A percentile compares a stretch with the other conserved stretches of the same genome.
These are phyloP conservation scores for Melaleuca alternifolia DNA, from an alignment of 345 rosid species.

Conservation along the genomic window DNA sequence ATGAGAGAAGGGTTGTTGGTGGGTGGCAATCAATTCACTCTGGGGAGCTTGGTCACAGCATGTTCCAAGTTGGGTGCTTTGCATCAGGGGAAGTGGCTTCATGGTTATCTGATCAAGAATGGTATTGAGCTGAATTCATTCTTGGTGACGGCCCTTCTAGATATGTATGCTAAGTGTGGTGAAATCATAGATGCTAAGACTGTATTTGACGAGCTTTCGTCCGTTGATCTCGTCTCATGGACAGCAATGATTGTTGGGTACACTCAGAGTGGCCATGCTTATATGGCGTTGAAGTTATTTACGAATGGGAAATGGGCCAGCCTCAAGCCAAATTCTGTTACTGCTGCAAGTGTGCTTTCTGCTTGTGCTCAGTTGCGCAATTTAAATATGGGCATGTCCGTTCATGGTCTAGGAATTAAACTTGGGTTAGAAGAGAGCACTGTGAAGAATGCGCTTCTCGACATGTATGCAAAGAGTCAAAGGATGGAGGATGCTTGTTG, in stretches of 20 bases:
- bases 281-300: constrained; percentile 54
- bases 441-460: constrained; percentile 69
- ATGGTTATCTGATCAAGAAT: constrained; percentile 54
- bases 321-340: constrained; percentile 50
- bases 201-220: constrained; percentile 34
- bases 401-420: constrained; percentile 57
- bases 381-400: constrained; percentile 39
- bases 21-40: constrained; percentile 46
- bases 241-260: constrained; percentile 92
- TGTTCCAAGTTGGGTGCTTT: constrained; percentile 54
- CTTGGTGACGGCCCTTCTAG: constrained; percentile 53
- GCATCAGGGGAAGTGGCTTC: constrained; percentile 78
- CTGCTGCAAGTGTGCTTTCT: constrained; percentile 53
- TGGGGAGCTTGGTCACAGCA: constrained; percentile 58
- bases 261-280: constrained; percentile 41
- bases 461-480: constrained; percentile 79
- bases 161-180: constrained; percentile 78
- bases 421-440: constrained; percentile 47
- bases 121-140: constrained; percentile 47
- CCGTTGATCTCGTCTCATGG: constrained; percentile 57
- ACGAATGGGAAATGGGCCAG: constrained; percentile 34
- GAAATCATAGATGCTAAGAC: constrained; percentile 44
- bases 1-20: constrained; percentile 44
- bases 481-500: constrained; percentile 41
- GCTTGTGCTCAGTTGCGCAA: constrained; percentile 53